These are phyloP conservation scores for Mucor mucedo DNA, from an alignment of 371 early-diverging fungal genomes.

Conservation along the genomic window DNA sequence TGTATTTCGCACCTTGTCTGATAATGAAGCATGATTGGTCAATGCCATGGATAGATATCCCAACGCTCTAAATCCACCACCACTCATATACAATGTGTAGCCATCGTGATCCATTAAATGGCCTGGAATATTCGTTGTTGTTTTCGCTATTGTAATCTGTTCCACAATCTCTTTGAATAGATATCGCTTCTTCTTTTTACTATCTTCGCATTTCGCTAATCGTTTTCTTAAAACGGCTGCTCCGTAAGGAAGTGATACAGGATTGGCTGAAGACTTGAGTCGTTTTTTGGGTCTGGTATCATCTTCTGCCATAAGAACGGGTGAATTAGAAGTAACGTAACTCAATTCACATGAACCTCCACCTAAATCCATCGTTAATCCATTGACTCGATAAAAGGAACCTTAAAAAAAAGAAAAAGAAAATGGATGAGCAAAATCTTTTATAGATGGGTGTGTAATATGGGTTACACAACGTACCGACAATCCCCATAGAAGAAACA, in stretches of 20 bases:
- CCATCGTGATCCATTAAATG: constrained; percentile 34
- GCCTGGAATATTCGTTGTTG: constrained; percentile 19
- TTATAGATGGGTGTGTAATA: too few species aligned
- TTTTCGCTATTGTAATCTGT: constrained; percentile 18
- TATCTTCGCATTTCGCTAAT: constrained; percentile 12
- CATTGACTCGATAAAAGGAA: constrained; percentile 52
- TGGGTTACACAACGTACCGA: constrained; percentile 21
- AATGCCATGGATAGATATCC: constrained; percentile 55
- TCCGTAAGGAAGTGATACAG: constrained; percentile 57
- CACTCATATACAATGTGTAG: constrained; percentile 53
- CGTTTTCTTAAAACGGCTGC: constrained; percentile 50
- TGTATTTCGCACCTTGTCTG: neutral
- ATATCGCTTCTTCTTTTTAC: neutral
- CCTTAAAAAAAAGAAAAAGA: constrained; percentile 25
- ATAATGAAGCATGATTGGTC: neutral
- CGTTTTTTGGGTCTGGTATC: constrained; percentile 17
- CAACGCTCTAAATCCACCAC: constrained; percentile 58
- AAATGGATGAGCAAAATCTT: too few species aligned
- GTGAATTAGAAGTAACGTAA: constrained; percentile 33
- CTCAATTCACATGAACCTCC: constrained; percentile 61
- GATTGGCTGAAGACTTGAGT: constrained; percentile 22
- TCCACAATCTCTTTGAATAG: constrained; percentile 23
- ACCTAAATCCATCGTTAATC: constrained; percentile 61
- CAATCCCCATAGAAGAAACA: constrained; percentile 54
- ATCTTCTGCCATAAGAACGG: constrained; percentile 9